Evolutionary conservation across 441 rosid genomes (phyloP).

Genomic region (Erodium texanum): DNA sequence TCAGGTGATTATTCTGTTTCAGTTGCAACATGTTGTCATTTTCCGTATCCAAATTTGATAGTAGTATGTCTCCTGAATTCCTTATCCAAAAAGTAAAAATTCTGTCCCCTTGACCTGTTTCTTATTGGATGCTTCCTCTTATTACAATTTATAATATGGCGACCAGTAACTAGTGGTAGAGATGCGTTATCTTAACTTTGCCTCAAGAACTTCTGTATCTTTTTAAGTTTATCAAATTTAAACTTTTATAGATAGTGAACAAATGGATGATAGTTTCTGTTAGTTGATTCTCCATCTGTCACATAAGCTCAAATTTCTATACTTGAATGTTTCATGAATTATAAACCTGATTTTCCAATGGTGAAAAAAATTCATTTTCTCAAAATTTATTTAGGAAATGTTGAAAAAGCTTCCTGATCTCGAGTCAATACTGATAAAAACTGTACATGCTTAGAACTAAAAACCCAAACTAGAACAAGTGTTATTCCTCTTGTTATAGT

Average conservation of each 20-base stretch:
- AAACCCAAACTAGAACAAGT: too few relatives aligned
- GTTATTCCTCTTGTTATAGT: too few relatives aligned
- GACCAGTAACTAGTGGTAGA: neutral
- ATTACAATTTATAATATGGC: neutral
- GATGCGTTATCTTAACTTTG: neutral
- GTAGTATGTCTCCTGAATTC: neutral
- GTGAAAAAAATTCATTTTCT: too few relatives aligned
- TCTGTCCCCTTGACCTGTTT: too few relatives aligned
- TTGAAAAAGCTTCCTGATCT: too few relatives aligned
- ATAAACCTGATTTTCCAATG: too few relatives aligned
- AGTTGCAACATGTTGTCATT: neutral
- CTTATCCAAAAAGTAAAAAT: neutral
- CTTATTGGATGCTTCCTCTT: neutral
- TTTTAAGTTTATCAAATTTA: neutral
- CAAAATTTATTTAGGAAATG: too few relatives aligned
- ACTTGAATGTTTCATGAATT: neutral
- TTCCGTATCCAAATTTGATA: neutral
- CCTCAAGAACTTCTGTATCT: neutral
- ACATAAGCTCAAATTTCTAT: neutral
- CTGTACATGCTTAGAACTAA: too few relatives aligned
- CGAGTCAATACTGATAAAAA: too few relatives aligned
- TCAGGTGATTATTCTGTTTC: conserved; percentile 53
- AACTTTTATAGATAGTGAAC: neutral
- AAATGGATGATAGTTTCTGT: neutral
- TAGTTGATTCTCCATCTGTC: neutral